phyloP scores from a whole-genome alignment of 75 land plant species.

The Picea glauca region DNA sequence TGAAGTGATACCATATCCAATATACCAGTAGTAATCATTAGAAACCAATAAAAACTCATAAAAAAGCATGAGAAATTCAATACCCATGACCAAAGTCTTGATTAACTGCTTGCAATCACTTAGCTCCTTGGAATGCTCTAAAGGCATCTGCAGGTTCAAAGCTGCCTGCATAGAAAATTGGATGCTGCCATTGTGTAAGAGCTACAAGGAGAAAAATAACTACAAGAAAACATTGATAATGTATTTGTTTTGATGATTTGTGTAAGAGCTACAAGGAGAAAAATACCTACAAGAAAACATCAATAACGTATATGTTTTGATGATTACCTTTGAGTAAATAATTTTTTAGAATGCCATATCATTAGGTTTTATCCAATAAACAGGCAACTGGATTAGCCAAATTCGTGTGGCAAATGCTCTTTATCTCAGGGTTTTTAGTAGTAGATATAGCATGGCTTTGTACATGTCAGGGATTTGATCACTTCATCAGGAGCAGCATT shows the following conservation, averaged over 20 bases:
- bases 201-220: not conserved
- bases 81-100: slow-evolving; percentile 98
- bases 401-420: no score
- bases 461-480: no score
- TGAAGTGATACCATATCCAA: not conserved
- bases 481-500: no score
- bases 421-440: no score
- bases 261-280: not conserved
- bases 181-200: no score
- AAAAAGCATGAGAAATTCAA: slow-evolving; percentile 7
- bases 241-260: no score
- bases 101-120: slow-evolving; percentile 91
- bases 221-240: not conserved
- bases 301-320: not conserved
- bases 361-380: no score
- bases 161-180: slow-evolving; percentile 70
- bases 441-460: no score
- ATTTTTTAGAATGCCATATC: no score
- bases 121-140: slow-evolving; percentile 94
- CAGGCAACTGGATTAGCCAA: no score
- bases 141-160: slow-evolving; percentile 74
- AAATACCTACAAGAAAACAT: not conserved
- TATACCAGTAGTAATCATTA: not conserved
- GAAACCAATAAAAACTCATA: not conserved
- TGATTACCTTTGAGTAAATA: no score